Base-by-base conservation (phyloP, 2,329 filamentous ascomycete genomes). In the Microcyclosporella mali region DNA sequence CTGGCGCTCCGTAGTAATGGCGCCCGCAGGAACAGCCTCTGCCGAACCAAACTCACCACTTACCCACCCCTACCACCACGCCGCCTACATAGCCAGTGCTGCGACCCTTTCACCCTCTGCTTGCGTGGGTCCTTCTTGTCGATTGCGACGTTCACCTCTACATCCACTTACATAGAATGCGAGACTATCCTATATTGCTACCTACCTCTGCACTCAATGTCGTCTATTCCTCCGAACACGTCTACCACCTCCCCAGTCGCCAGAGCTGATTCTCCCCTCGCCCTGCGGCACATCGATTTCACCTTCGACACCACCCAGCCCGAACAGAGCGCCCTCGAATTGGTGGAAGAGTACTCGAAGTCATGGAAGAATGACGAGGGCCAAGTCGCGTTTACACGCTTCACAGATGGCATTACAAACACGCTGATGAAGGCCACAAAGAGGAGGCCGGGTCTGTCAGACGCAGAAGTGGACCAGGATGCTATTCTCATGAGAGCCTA, bases 361-460 rank as follows among this genome's bases (percentile, higher is more conserved):
- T 81, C 94, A 57, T 98, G 92, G 92, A 75, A 81, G 54, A 75
- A 77, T 36, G 71, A 77, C 28, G 79, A 82, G 52, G 84, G 85
- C 44, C 78, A 82, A 33, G 76, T 98, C 57, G 82, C 92, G 59
- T 87, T 97, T 62, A 76, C 88, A 54, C 83, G 85, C 52, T 98
- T 97, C 71, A 98, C 88, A 30, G 92, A 98, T 60, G 92, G 92
- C 61, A 98, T 97, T 69, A 98, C 92, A 54, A 98, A 98, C 69
- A 97, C 89, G 52, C 72, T 90, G 37, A 73, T 88, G 51, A 89
- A 89, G 65, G 81, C 82, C n/a, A 69, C 85, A 60, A 86, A 87
- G 63, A 77, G 73, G 53, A 73, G 73, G 43, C 73, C 79, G 11
- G 86, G 85, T 37, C 72, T 84, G 53, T 82, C 85, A 38, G 78